Conservation (phyloP, 2,329 filamentous ascomycete genomes). For the Trichoderma atroviride region DNA sequence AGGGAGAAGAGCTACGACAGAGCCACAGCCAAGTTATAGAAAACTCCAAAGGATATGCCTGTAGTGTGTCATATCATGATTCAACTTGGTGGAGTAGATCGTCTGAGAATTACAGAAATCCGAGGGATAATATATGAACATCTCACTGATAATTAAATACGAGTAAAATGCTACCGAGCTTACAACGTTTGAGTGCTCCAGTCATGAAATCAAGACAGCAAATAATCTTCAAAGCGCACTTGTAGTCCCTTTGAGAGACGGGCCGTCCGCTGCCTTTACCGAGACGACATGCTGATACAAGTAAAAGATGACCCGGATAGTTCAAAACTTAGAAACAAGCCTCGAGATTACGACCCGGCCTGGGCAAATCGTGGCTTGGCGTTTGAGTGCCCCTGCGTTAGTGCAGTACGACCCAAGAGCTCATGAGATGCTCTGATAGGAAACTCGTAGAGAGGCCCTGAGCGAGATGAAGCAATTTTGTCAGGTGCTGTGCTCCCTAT, state of each 20-base stretch:
- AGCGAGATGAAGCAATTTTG: background rate
- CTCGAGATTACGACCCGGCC: background rate
- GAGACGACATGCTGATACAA: background rate
- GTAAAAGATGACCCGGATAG: background rate
- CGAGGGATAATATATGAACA: background rate
- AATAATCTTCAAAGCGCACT: background rate
- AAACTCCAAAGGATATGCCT: background rate
- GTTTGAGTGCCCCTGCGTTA: constrained; percentile 20
- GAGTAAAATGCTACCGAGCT: background rate
- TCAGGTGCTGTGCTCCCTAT: constrained; percentile 18
- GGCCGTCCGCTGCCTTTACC: background rate
- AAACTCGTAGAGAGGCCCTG: background rate
- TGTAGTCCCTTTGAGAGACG: background rate
- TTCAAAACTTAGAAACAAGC: background rate
- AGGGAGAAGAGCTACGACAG: background rate
- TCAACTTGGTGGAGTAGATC: background rate
- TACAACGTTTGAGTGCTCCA: background rate
- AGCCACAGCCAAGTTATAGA: background rate
- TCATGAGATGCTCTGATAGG: constrained; percentile 1
- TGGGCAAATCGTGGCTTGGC: constrained; percentile 3
- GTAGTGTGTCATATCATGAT: background rate
- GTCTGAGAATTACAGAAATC: background rate
- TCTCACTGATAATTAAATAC: background rate
- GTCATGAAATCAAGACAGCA: background rate
- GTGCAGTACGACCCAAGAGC: constrained; percentile 19